phyloP scores from a whole-genome alignment of 805 yeast species.

The Yarrowia sp. region DNA sequence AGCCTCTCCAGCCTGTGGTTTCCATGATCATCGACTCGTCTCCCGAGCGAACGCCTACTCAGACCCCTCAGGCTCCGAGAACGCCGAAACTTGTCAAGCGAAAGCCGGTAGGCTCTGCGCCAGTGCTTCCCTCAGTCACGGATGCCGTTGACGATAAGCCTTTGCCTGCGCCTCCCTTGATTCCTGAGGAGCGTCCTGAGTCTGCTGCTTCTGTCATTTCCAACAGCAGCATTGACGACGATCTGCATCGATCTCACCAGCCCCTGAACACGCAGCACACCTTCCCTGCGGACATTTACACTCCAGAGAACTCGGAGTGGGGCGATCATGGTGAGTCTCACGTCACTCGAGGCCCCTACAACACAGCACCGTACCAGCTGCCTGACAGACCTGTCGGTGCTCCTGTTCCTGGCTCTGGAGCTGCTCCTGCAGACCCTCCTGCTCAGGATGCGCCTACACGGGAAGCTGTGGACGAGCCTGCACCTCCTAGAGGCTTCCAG shows the following conservation, averaged over 20 bases:
- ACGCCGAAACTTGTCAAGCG: slow-evolving; percentile 29
- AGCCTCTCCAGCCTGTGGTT: neutral
- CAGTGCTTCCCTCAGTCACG: neutral
- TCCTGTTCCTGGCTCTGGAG: neutral
- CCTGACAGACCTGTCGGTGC: neutral
- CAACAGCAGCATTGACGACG: neutral
- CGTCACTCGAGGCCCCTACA: slow-evolving; percentile 8
- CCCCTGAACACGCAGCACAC: neutral
- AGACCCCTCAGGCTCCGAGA: neutral
- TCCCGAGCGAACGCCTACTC: slow-evolving; percentile 3
- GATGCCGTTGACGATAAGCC: neutral
- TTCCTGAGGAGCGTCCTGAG: neutral
- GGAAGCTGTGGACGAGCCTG: neutral
- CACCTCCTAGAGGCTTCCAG: neutral
- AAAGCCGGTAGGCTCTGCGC: slow-evolving; percentile 31
- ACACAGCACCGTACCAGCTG: slow-evolving; percentile 10
- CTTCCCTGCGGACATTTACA: neutral
- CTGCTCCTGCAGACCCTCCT: neutral
- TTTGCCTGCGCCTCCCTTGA: neutral
- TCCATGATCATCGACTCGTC: slow-evolving; percentile 23
- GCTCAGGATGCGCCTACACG: neutral
- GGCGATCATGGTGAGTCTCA: neutral
- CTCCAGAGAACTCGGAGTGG: slow-evolving; percentile 18
- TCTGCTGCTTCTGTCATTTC: neutral
- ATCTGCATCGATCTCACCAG: neutral